Conservation (phyloP, 2,329 filamentous ascomycete genomes). For the Penicillium sp. region DNA sequence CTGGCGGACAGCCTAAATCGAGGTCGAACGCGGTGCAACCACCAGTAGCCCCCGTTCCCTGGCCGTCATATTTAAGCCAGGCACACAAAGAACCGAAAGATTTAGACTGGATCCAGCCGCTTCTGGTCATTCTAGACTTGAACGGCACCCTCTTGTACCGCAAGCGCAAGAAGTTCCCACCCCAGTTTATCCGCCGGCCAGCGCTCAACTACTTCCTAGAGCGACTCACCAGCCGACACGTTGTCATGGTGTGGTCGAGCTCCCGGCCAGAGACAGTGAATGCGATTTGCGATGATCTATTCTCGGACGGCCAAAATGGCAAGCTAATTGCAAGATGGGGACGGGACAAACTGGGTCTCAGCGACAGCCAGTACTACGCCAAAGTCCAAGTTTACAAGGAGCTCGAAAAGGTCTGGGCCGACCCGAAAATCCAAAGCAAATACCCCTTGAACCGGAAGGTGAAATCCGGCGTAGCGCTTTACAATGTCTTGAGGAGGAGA, state of each 20-base stretch:
- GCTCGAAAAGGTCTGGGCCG: constrained; percentile 66
- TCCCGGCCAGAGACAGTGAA: constrained; percentile 69
- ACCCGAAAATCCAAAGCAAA: constrained; percentile 39
- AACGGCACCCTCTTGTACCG: constrained; percentile 87
- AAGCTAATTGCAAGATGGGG: constrained; percentile 70
- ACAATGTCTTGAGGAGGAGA: neutral
- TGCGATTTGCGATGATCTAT: constrained; percentile 54
- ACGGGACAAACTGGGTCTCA: constrained; percentile 70
- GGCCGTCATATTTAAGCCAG: constrained; percentile 56
- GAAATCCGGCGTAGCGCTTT: neutral
- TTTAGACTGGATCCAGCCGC: constrained; percentile 51
- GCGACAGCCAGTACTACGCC: constrained; percentile 57
- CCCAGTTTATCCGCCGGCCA: constrained; percentile 62
- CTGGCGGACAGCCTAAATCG: neutral
- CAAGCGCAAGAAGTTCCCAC: constrained; percentile 49
- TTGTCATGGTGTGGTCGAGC: constrained; percentile 87
- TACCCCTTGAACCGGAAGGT: constrained; percentile 31
- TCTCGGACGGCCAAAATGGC: constrained; percentile 52
- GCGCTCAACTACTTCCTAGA: constrained; percentile 65
- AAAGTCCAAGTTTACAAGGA: constrained; percentile 90
- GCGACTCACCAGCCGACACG: constrained; percentile 70
- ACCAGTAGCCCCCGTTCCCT: constrained; percentile 56
- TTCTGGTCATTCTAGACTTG: constrained; percentile 84
- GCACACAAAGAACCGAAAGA: constrained; percentile 44
- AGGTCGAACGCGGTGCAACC: neutral